A percentile compares a stretch with the other conserved stretches of the same genome.
Evolutionary conservation across 2,329 filamentous ascomycete species (phyloP).

Genomic region (Pseudodiploospora longispora): DNA sequence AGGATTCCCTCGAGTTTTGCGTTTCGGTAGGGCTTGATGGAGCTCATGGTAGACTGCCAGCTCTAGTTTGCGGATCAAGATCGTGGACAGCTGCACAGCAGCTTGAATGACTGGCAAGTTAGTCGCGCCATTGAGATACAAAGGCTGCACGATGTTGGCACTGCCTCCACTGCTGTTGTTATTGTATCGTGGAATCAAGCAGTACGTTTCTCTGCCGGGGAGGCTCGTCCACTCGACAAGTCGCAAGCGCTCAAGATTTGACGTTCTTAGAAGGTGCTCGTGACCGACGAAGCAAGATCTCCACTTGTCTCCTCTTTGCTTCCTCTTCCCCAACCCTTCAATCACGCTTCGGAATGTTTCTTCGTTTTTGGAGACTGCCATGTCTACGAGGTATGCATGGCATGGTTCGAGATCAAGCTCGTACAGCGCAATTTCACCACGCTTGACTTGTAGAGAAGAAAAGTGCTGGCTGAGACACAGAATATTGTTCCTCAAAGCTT

Average conservation of each 20-base stretch:
- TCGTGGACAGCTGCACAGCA: constrained; percentile 4
- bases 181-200: too few relatives aligned
- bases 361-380: not conserved
- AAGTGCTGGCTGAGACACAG: too few relatives aligned
- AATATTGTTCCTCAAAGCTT: too few relatives aligned
- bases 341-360: not conserved
- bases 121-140: too few relatives aligned
- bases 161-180: too few relatives aligned
- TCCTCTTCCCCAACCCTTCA: not conserved
- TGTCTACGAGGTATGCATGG: not conserved
- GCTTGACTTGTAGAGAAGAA: too few relatives aligned
- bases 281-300: not conserved
- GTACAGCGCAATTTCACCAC: not conserved
- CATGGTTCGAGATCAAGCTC: constrained; percentile 5
- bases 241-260: too few relatives aligned
- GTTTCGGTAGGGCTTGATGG: constrained; percentile 1
- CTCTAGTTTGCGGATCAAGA: constrained; percentile 6
- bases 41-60: constrained; percentile 5
- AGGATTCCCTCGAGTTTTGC: not conserved
- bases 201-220: too few relatives aligned
- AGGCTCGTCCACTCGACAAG: too few relatives aligned
- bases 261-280: too few relatives aligned
- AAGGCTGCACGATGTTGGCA: too few relatives aligned
- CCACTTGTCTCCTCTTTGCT: not conserved
- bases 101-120: not conserved